Evolutionary conservation across 1,284 basidiomycete species (phyloP), one percentile per base, ranked within the genome.

Genomic region (Puccinia novopanici): DNA sequence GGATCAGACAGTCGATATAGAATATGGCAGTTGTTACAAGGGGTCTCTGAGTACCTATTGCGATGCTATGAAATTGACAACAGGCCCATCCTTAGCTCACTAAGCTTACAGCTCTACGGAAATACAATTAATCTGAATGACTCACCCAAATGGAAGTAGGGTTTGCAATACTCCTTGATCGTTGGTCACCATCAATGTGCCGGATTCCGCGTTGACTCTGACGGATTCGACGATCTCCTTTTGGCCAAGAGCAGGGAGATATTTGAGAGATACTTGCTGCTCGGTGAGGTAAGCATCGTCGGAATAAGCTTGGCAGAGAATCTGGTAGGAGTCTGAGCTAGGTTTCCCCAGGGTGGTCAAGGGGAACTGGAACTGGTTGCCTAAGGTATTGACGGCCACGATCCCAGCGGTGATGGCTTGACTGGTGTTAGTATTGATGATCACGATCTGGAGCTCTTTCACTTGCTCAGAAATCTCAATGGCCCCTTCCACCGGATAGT

Each of bases 401-500:
- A 77, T 68, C 19, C 75, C 75, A 42, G 61, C 61, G n/a, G 75
- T 55, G 40, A 77, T 24, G 13, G 75, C 75, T 52, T 68, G 42
- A 67, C 63, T 77, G 24, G 75, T 67, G 40, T 77, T 77, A 30
- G 75, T 77, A 67, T 77, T 77, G 34, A 77, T 77, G 30, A 77
- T 50, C 17, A 77, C 30, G 19, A 77, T 55, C 52, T 77, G 63
- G n/a, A 77, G 63, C 22, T 68, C 27, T 45, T 24, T 45, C 6
- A 61, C 42, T 27, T 37, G 40, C 3, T 68, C 45, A 22, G 76
- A 54, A 57, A 78, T 30, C 40, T 70, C 50, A 27, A 78, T 57
- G 10, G 76, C 37, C 10, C 67, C 63, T 42, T 71, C 42, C 12
- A 70, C n/a, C 15, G 50, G 52, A 24, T 70, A 78, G 27, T 78